Evolutionary conservation across 768 basidiomycete species (phyloP).

Genomic region (Rhizopogon vulgaris): DNA sequence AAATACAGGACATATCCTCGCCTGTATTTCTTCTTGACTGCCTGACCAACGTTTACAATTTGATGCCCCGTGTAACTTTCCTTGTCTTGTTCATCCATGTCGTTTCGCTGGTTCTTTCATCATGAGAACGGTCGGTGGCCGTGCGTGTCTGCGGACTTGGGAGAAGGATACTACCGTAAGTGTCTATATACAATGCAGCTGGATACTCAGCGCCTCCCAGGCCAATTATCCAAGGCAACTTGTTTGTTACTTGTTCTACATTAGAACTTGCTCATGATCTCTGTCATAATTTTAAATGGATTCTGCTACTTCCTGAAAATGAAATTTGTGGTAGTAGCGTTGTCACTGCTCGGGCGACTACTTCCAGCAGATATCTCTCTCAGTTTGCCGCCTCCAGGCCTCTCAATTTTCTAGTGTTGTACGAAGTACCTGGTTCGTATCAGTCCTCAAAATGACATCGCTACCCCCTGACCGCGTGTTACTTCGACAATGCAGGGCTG

Average conservation of each 20-base stretch:
- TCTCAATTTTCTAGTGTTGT: too few species aligned
- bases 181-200: not conserved
- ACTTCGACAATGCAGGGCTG: too few species aligned
- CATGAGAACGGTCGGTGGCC: not conserved
- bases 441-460: too few species aligned
- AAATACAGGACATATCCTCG: not conserved
- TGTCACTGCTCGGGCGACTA: too few species aligned
- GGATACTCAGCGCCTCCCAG: not conserved
- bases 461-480: too few species aligned
- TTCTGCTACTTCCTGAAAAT: too few species aligned
- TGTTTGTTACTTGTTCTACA: not conserved
- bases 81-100: not conserved
- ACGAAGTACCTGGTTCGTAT: too few species aligned
- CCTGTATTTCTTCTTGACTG: not conserved
- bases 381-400: too few species aligned
- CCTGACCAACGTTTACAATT: not conserved
- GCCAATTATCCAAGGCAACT: not conserved
- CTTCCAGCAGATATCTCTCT: too few species aligned
- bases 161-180: not conserved
- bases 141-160: not conserved
- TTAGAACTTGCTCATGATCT: too few species aligned
- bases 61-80: not conserved
- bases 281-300: too few species aligned
- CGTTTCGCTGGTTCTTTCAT: not conserved
- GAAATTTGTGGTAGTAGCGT: too few species aligned